Conservation (phyloP, 371 early-diverging fungal genomes). For the Synchytrium microbalum region DNA sequence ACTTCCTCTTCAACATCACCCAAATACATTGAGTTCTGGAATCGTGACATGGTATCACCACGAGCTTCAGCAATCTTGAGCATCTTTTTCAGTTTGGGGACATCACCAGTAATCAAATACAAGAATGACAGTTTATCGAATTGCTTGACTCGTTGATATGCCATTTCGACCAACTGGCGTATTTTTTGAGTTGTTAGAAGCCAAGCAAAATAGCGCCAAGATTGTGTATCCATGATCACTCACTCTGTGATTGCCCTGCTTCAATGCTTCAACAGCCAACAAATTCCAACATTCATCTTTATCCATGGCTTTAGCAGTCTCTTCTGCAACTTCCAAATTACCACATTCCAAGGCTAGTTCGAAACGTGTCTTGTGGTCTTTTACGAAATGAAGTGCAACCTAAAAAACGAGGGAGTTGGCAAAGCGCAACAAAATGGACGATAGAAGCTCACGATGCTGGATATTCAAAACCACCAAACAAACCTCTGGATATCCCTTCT, state of each 20-base stretch:
- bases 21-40: conserved; percentile 80
- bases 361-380: conserved; percentile 89
- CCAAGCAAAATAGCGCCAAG: conserved; percentile 2
- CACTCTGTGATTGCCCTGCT: conserved; percentile 79
- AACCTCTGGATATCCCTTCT: conserved; percentile 93
- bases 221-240: conserved; percentile 1
- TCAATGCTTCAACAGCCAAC: conserved; percentile 77
- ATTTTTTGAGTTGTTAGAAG: not conserved
- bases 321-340: conserved; percentile 85
- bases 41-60: conserved; percentile 72
- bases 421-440: not conserved
- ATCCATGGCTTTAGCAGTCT: conserved; percentile 81
- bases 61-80: conserved; percentile 79
- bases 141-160: conserved; percentile 82
- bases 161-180: conserved; percentile 67
- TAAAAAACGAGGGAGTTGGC: conserved; percentile 9
- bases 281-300: conserved; percentile 80
- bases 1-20: conserved; percentile 85
- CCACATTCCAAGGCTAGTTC: conserved; percentile 95
- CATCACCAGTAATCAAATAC: conserved; percentile 82
- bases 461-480: conserved; percentile 4
- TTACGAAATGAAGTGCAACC: conserved; percentile 96
- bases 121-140: conserved; percentile 88
- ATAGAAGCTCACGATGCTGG: not conserved
- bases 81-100: conserved; percentile 83